Conservation (phyloP, 2,329 filamentous ascomycete genomes). For the Herpotrichia juniperi region DNA sequence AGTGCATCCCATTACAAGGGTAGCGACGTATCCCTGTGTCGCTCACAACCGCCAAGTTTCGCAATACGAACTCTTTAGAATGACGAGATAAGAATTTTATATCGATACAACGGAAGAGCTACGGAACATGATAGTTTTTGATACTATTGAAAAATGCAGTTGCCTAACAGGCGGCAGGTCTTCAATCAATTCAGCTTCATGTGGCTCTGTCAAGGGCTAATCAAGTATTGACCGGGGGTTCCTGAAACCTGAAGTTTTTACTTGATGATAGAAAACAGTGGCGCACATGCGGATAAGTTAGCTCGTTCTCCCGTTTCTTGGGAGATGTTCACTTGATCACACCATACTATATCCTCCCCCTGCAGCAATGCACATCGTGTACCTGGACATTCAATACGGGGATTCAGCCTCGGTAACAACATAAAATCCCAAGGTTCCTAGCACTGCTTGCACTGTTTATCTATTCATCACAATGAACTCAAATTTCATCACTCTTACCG, state of each 20-base stretch:
- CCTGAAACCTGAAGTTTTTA: not conserved
- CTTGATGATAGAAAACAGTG: not conserved
- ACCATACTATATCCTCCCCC: not conserved
- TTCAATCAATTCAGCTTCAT: too few relatives aligned
- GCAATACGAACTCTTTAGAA: not conserved
- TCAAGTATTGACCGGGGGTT: too few relatives aligned
- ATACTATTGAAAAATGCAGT: too few relatives aligned
- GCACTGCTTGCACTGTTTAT: not conserved
- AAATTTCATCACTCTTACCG: not conserved
- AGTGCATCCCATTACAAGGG: not conserved
- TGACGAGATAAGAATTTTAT: not conserved
- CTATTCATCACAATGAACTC: not conserved
- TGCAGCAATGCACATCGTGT: not conserved
- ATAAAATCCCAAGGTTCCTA: not conserved
- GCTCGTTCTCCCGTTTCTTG: not conserved
- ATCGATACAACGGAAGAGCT: not conserved
- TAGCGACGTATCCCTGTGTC: not conserved
- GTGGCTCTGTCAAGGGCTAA: too few relatives aligned
- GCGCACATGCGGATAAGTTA: not conserved
- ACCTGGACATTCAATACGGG: not conserved
- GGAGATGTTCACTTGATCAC: not conserved
- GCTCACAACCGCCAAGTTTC: not conserved
- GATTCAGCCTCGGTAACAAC: not conserved
- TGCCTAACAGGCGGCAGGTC: too few relatives aligned
- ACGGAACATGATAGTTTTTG: too few relatives aligned